These are phyloP conservation scores for Gracilariopsis chorda DNA, from an alignment of 23 red algal genomes.

Conservation along the genomic window DNA sequence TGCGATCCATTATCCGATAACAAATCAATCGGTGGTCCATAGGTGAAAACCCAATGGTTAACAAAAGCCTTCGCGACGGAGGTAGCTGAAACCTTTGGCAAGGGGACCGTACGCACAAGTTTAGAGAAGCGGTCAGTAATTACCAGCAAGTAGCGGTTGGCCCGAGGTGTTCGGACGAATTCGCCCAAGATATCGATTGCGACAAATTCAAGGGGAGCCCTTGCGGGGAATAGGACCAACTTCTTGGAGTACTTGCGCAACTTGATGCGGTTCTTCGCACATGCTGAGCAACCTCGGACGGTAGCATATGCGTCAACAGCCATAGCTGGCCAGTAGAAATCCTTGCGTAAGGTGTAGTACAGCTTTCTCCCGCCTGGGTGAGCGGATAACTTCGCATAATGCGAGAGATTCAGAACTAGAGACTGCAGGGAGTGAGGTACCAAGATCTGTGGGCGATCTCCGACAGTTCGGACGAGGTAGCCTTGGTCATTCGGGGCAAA, in stretches of 20 bases:
- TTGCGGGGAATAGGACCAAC: not conserved
- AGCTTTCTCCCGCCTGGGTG: not conserved
- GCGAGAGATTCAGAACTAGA: not conserved
- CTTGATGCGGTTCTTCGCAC: not conserved
- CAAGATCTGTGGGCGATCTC: constrained; percentile 6
- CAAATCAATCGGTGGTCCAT: no score
- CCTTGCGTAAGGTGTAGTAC: not conserved
- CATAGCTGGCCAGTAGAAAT: no score
- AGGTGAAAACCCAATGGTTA: not conserved
- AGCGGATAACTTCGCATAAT: constrained; percentile 14
- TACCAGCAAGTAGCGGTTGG: no score
- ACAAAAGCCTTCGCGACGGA: not conserved
- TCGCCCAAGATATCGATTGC: no score
- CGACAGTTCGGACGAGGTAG: no score
- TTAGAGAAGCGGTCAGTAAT: no score
- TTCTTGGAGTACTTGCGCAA: not conserved
- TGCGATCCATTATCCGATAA: no score
- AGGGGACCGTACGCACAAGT: constrained; percentile 9
- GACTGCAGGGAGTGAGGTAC: not conserved
- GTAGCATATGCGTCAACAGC: not conserved
- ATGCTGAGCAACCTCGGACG: not conserved
- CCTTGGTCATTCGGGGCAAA: no score
- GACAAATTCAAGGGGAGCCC: no score
- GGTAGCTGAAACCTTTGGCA: not conserved
- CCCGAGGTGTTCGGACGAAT: no score